Base-by-base conservation (phyloP, 1,139 yeast genomes). In the Diutina catenulata region DNA sequence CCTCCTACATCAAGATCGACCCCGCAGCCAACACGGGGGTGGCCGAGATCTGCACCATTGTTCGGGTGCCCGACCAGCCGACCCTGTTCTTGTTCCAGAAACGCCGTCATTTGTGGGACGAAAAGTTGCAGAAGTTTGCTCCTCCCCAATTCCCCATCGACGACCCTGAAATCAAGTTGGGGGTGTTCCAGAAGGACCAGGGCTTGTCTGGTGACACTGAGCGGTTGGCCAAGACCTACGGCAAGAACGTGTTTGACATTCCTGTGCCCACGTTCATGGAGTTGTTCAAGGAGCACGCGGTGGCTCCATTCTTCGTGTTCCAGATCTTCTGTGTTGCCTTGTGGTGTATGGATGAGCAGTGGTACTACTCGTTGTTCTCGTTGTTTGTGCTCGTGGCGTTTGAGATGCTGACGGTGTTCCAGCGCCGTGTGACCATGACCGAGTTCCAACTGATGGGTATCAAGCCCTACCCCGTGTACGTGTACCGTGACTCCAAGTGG, bases 361-460 rank as follows among this genome's bases (percentile, higher is more conserved):
- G 97, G 97, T 88, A 88, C 60, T 83, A 82, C 54, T 87, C 97
- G 5, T 63, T 93, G 44, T 87, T 93, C 60, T 83, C 95, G 23
- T 68, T 91, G 46, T 80, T 93, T 57, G 88, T 91, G 94, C 71
- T 93, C 46, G 80, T 91, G 23, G 75, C 94, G 3, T 91, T 91
- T 64, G 99, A 91, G 60, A 83, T 80, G 60, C 86, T 96, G 29
- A 87, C 94, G 31, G 98, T 91, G 14, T 82, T 77, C 62, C 98
- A 93, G 67, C 81, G 99, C 62, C 83, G 94, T 62, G 68, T 86
- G 10, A 91, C 98, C 39, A 80, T 91, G 86, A 66, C 78, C 38
- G 98, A 91, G 60, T 91, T 91, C 59, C 87, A 94, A 60, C 80
- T 94, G 35, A 91, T 93, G 98, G 95, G 97, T 47, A 80, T 93